Conservation (phyloP, 2,329 filamentous ascomycete species). For the Penicillium decumbens region DNA sequence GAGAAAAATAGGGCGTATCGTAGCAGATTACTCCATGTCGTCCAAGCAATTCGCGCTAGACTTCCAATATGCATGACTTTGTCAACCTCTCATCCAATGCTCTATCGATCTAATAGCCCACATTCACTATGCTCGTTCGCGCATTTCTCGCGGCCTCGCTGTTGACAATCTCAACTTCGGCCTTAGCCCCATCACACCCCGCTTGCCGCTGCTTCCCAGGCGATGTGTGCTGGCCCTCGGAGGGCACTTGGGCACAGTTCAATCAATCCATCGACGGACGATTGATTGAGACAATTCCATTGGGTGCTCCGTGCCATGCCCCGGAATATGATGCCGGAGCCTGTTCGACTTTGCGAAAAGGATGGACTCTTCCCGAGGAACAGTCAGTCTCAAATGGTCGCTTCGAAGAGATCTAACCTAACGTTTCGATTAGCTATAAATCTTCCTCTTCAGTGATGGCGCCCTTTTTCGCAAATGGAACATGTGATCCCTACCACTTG, state of each 20-base stretch:
- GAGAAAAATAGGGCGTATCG: too few species aligned
- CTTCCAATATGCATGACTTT: too few species aligned
- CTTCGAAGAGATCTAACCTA: background rate
- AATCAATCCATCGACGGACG: constrained; percentile 51
- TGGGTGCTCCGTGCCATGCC: constrained; percentile 52
- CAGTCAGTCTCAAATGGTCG: constrained; percentile 36
- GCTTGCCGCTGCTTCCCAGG: constrained; percentile 50
- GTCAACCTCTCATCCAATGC: background rate
- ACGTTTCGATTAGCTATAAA: constrained; percentile 52
- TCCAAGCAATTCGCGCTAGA: too few species aligned
- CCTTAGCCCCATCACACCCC: background rate
- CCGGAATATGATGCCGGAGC: constrained; percentile 44
- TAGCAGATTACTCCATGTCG: too few species aligned
- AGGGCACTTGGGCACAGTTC: constrained; percentile 46
- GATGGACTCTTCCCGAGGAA: constrained; percentile 45
- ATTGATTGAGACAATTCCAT: constrained; percentile 51
- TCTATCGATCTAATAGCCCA: background rate
- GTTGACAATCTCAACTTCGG: background rate
- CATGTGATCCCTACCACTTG: constrained; percentile 42
- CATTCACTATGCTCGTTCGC: background rate
- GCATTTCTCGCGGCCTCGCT: background rate
- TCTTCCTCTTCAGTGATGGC: constrained; percentile 44
- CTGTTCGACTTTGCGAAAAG: constrained; percentile 41
- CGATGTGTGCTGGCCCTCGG: constrained; percentile 53
- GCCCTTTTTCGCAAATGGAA: constrained; percentile 37